Conservation (phyloP, 257 asterid genomes). For the Henckelia pumila region DNA sequence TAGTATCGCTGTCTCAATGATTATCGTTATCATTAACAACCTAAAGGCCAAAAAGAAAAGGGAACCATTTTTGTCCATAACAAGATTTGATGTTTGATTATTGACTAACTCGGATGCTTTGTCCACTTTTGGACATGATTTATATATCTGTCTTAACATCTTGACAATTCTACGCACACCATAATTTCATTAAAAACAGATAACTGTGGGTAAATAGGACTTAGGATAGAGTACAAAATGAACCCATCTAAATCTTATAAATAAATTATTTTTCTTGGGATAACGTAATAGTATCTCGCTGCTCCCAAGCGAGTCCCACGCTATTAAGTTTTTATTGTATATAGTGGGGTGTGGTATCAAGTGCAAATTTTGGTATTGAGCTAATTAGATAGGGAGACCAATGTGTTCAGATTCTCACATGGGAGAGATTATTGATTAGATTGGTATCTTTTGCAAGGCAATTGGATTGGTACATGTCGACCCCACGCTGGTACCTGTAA, state of each 20-base stretch:
- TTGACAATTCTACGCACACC: not conserved
- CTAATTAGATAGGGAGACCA: slow-evolving; percentile 12
- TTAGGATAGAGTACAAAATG: too few relatives aligned
- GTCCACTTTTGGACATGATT: not conserved
- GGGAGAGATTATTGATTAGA: slow-evolving; percentile 20
- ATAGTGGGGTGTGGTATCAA: not conserved
- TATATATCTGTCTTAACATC: not conserved
- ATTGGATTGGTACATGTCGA: slow-evolving; percentile 21
- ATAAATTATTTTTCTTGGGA: too few relatives aligned
- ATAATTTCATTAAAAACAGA: not conserved
- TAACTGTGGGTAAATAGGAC: too few relatives aligned
- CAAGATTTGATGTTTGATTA: not conserved
- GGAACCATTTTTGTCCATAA: not conserved
- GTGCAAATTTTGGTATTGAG: not conserved
- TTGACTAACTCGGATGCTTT: not conserved
- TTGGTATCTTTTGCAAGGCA: slow-evolving; percentile 25
- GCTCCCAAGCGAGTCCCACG: slow-evolving; percentile 17
- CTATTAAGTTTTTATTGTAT: not conserved
- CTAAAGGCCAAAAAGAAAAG: not conserved
- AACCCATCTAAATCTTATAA: too few relatives aligned
- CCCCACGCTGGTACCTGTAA: slow-evolving; percentile 24
- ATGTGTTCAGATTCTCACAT: slow-evolving; percentile 19
- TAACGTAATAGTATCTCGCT: not conserved
- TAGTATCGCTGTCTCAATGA: too few relatives aligned
- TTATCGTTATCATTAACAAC: not conserved